phyloP scores from a whole-genome alignment of 306 rosid species.

The Hippophae rhamnoides region DNA sequence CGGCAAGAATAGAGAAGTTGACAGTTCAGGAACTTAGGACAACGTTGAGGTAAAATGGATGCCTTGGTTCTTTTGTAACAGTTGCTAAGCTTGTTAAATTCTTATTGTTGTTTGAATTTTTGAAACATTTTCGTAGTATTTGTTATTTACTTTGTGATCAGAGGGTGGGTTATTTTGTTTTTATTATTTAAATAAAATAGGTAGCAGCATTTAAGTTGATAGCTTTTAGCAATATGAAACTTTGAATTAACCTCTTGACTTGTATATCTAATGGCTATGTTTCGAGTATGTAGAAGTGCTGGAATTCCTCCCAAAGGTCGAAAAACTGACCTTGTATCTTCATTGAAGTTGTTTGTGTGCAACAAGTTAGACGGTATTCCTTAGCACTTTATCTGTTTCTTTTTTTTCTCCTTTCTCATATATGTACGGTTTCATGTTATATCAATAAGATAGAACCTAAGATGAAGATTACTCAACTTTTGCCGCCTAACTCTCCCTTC shows the following conservation, averaged over 20 bases:
- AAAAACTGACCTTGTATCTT: slow-evolving; percentile 63
- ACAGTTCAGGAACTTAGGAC: slow-evolving; percentile 69
- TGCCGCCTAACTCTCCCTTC: background rate
- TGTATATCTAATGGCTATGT: slow-evolving; percentile 8
- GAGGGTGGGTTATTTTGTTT: background rate
- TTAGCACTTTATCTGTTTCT: background rate
- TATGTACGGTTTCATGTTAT: background rate
- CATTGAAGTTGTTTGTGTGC: slow-evolving; percentile 59
- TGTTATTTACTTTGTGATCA: background rate
- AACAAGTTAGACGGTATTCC: slow-evolving; percentile 41
- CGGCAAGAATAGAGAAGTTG: slow-evolving; percentile 48
- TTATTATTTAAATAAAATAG: too few relatives aligned
- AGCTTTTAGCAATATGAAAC: slow-evolving; percentile 2
- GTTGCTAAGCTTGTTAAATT: background rate
- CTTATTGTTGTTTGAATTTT: background rate
- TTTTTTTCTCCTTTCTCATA: background rate
- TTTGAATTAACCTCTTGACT: background rate
- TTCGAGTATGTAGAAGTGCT: slow-evolving; percentile 45
- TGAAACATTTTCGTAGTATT: background rate
- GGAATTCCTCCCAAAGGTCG: slow-evolving; percentile 68
- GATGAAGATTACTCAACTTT: slow-evolving; percentile 1
- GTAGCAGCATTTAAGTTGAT: background rate
- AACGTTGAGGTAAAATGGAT: slow-evolving; percentile 41
- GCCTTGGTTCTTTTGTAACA: background rate
- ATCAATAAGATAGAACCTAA: background rate